Base-by-base conservation (phyloP, 179 eudicot genomes). In the Silene vulgaris region DNA sequence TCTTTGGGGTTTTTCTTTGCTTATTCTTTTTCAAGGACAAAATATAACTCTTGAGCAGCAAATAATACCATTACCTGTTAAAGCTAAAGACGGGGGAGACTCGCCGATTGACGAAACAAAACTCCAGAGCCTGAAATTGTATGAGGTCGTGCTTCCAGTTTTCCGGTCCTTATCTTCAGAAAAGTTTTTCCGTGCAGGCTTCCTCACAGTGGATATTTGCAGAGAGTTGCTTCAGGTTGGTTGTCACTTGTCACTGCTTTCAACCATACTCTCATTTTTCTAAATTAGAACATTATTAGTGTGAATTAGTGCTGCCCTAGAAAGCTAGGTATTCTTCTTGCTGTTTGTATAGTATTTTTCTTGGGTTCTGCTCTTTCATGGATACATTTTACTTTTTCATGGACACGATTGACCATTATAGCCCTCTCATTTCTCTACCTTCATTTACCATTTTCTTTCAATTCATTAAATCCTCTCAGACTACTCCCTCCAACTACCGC, bases 191-290 rank as follows among this genome's bases (percentile, higher is more conserved):
- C 66, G 74, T 72, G 76, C 66, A 68, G 91, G 88, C 13, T 90
- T 86, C 78, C 90, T 91, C 80, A 87, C 91, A 14, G 71, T 84
- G 72, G 93, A 93, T 76, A 74, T 81, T 68, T 93, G 99, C 83
- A 81, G 73, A 79, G 99, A 93, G 76, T 74, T 96, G 78, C 82
- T 96, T 68, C 97, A 96, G 99, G 99, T 96, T 77, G 48, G 84
- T 30, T 48, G 66, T 37, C 79, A 28, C 56, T 54, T 5, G 48
- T 68, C 80, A 8, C 40, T 5, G 40, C 40, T 7, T 35, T 35
- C 1, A 29, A 16, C 69, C 43, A 23, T 23, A 23, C 26, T 35
- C 52, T 74, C 56, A 62, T 74, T 72, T 56, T 30, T 72, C 3
- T 1, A n/a, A 29, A 72, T 8, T 0, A 56, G 32, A 54, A 54